A percentile compares a stretch with the other conserved stretches of the same genome.
Conservation (phyloP, 1,284 basidiomycete genomes). For the Ganoderma sp. region DNA sequence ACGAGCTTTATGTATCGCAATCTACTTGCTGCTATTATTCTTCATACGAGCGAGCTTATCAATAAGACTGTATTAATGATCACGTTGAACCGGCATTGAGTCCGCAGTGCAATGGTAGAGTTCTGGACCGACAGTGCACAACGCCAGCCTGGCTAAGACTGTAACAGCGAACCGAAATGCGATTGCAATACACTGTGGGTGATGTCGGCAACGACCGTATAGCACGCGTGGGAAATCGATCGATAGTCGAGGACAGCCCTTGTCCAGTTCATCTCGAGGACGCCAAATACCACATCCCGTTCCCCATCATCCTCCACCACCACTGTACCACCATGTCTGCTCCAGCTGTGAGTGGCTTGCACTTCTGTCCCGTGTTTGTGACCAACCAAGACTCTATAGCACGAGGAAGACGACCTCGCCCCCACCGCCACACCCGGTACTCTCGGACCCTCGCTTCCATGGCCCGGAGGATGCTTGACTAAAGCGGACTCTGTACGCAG, state of each 20-base stretch:
- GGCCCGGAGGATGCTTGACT: conserved; percentile 2
- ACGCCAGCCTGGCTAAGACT: background rate
- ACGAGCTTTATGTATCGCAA: conserved; percentile 7
- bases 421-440: conserved; percentile 70
- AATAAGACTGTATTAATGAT: background rate
- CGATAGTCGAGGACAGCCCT: conserved; percentile 34
- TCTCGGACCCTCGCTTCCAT: conserved; percentile 24
- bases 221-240: conserved; percentile 47
- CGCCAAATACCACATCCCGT: conserved; percentile 19
- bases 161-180: background rate
- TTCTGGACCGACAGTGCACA: background rate
- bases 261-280: conserved; percentile 24
- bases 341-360: conserved; percentile 27
- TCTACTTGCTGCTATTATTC: background rate
- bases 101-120: background rate
- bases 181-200: conserved; percentile 14
- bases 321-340: conserved; percentile 27
- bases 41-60: background rate
- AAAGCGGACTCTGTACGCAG: conserved; percentile 43
- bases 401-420: conserved; percentile 71
- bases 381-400: conserved; percentile 36
- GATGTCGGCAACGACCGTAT: conserved; percentile 38
- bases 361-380: conserved; percentile 13
- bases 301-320: conserved; percentile 34
- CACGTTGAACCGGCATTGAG: background rate